Evolutionary conservation across 345 rosid genomes (phyloP).

Genomic region (Acer saccharum): DNA sequence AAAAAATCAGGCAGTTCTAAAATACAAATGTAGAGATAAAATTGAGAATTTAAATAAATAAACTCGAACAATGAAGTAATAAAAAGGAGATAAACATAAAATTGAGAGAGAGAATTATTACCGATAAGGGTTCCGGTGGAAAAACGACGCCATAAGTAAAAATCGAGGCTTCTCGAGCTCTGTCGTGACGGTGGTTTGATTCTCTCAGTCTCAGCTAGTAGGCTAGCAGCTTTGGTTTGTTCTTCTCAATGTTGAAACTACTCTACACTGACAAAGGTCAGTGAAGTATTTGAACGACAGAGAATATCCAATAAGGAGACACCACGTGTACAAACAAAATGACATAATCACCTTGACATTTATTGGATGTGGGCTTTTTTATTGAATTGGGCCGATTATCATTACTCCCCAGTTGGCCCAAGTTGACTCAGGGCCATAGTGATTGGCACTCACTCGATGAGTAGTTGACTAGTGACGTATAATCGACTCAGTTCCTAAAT

Average conservation of each 20-base stretch:
- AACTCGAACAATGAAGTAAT: neutral
- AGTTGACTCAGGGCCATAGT: no score
- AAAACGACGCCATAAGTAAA: neutral
- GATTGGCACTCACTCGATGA: no score
- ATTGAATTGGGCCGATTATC: no score
- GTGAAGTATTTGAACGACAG: no score
- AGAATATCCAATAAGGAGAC: no score
- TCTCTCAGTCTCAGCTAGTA: neutral
- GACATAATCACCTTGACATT: no score
- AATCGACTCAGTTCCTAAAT: no score
- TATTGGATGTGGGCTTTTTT: no score
- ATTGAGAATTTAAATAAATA: neutral
- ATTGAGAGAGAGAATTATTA: neutral
- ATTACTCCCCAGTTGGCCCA: no score
- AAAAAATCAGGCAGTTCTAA: neutral
- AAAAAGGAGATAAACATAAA: neutral
- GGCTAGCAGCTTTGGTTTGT: neutral
- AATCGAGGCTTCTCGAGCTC: neutral
- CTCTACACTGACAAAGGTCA: no score
- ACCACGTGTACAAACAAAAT: no score
- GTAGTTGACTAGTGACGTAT: no score
- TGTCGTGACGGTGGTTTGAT: neutral
- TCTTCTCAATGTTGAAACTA: neutral
- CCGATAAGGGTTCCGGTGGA: neutral
- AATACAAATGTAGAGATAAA: neutral